Conservation (phyloP, 2,329 filamentous ascomycete species). For the Dendrostoma leiphaemia region DNA sequence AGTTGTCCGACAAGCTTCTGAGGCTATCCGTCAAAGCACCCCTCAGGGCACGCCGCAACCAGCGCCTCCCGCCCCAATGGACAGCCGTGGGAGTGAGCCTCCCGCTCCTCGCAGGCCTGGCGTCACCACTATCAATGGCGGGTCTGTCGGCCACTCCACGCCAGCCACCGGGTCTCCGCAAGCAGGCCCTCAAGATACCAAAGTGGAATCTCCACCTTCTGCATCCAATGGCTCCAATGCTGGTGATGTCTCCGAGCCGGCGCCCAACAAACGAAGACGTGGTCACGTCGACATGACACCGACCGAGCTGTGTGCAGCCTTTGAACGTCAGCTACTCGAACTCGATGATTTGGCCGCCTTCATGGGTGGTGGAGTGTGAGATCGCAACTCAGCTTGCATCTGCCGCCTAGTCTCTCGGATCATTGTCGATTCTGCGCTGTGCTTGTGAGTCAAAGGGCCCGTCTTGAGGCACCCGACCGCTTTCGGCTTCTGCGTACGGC, state of each 20-base stretch:
- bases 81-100: constrained; percentile 52
- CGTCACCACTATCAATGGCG: constrained; percentile 59
- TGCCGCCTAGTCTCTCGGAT: constrained; percentile 7
- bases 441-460: too few relatives aligned
- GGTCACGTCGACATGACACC: constrained; percentile 53
- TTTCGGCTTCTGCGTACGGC: neutral
- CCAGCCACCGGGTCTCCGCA: constrained; percentile 45
- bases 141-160: constrained; percentile 47
- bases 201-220: constrained; percentile 33
- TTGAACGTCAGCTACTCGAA: constrained; percentile 59
- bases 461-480: too few relatives aligned
- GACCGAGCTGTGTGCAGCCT: constrained; percentile 55
- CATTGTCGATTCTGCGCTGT: constrained; percentile 14
- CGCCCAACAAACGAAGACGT: constrained; percentile 12
- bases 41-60: constrained; percentile 27
- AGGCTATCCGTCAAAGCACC: constrained; percentile 20
- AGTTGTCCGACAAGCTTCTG: neutral
- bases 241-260: constrained; percentile 17
- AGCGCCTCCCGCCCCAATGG: constrained; percentile 23
- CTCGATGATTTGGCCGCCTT: constrained; percentile 61
- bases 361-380: constrained; percentile 60
- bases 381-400: constrained; percentile 13
- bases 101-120: constrained; percentile 50
- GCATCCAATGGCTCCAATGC: constrained; percentile 24
- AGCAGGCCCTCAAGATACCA: constrained; percentile 22